Base-by-base conservation (phyloP, 345 rosid species). In the Pelargonium nanum region DNA sequence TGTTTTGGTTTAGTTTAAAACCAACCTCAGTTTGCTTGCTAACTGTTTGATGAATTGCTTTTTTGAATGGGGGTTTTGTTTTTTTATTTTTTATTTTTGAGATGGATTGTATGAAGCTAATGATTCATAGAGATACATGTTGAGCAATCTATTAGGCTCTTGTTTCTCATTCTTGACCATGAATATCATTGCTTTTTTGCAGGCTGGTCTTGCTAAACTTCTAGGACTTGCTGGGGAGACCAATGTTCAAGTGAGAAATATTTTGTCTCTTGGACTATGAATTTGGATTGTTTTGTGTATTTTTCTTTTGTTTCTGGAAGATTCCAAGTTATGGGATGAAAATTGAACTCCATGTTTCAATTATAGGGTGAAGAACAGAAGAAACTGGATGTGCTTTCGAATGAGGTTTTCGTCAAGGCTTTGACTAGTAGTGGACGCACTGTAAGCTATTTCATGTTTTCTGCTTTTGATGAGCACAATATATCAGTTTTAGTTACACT, bases 161-260 rank as follows among this genome's bases (percentile, higher is more conserved):
- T 7, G 0, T 24, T 22, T 16, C 6, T 19, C 1, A 6, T 25
- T 25, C 34, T 26, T 22, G 34, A 10, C 48, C 32, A 53, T 65
- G 48, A 19, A 17, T 22, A 16, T 22, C 53, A 23, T 53, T 62
- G 59, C 22, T 26, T 56, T 64, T 68, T 60, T 74, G 77, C 78
- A 93, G 99, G 99, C 99, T 4, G 99, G 99, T 68, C 89, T 93
- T 21, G 97, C 99, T 44, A 93, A 93, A 60, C 79, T 93, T 26
- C 74, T 85, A 67, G 99, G 99, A 65, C 97, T 93, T 60, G 96
- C 99, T 55, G 97, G 97, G 66, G 99, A 87, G 70, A 93, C 99
- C 61, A 93, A 89, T 61, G 78, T 93, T 57, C 99, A 93, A 91
- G 97, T 65, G 70, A 66, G 82, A 81, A 28, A 21, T 45, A 4